Base-by-base conservation (phyloP, 805 yeast genomes). In the Pachysolen tannophilus region DNA sequence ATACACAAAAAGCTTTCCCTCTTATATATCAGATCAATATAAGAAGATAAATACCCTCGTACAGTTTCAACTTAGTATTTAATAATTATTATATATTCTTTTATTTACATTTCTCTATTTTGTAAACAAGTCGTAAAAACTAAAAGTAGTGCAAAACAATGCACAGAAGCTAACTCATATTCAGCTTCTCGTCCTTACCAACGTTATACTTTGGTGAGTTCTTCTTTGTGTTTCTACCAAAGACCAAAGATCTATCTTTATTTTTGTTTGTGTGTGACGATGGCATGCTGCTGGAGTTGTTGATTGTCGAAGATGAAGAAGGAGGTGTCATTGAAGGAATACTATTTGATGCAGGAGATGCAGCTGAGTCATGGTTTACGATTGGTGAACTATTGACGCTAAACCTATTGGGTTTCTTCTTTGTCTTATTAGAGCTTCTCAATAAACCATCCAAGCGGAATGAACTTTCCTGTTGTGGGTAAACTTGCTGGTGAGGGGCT, bases 371-470 rank as follows among this genome's bases (percentile, higher is more conserved):
- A 32, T 18, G 21, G 30, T 27, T n/a, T n/a, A n/a, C n/a, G 17
- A 28, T 20, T 23, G 24, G 11, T n/a, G 24, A 19, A 17, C 20
- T 8, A 4, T 37, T 28, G 20, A 14, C 14, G 14, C 41, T 40
- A 11, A 50, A 32, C 18, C 50, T 45, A 9, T 46, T 42, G 3
- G 61, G 55, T 34, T 53, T 45, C 38, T 59, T 57, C 37, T 55
- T 58, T 19, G 46, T 46, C 35, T 60, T 58, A 40, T 57, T 60
- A 0, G 66, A 52, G 8, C 60, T 54, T 18, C 64, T 48, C 17
- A 63, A 49, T 11, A 67, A 47, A 5, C 61, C 59, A 37, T 68
- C 75, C 42, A 67, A 67, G 32, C 72, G 53, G 50, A 69, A 67
- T 21, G 61, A 46, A 21, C 67, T 68, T 18, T 67, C 72, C 13